Evolutionary conservation across 768 basidiomycete genomes (phyloP).

Genomic region (Termitomyces sp.): DNA sequence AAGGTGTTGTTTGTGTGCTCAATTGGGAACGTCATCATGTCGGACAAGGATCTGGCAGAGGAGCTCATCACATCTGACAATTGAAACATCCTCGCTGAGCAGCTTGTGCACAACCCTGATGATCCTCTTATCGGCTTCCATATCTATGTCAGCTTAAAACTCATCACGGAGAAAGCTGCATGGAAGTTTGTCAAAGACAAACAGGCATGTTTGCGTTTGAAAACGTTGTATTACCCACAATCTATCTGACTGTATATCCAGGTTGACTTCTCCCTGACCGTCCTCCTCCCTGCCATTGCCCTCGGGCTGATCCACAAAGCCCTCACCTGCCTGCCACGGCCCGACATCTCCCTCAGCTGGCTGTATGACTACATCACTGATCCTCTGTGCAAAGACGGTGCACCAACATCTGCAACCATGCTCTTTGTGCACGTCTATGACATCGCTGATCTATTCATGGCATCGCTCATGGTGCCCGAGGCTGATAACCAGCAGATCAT

Average conservation of each 20-base stretch:
- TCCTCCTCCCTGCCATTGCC: slow-evolving; percentile 1
- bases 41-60: slow-evolving; percentile 6
- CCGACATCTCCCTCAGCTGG: slow-evolving; percentile 10
- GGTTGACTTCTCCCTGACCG: slow-evolving; percentile 8
- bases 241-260: not conserved
- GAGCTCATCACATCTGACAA: slow-evolving; percentile 5
- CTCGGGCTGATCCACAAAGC: slow-evolving; percentile 9
- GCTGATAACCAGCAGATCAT: slow-evolving; percentile 7
- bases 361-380: slow-evolving; percentile 6
- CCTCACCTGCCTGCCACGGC: slow-evolving; percentile 4
- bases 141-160: slow-evolving; percentile 9
- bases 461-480: slow-evolving; percentile 2
- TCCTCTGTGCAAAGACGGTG: slow-evolving; percentile 3
- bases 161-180: slow-evolving; percentile 6
- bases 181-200: slow-evolving; percentile 10
- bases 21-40: slow-evolving; percentile 10
- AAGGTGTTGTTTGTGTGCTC: slow-evolving; percentile 7
- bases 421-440: slow-evolving; percentile 9
- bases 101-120: slow-evolving; percentile 6
- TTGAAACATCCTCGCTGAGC: slow-evolving; percentile 5
- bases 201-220: not conserved
- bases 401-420: slow-evolving; percentile 2
- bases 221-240: not conserved
- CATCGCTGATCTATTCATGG: slow-evolving; percentile 10
- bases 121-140: slow-evolving; percentile 10